Conservation (phyloP, 164 flowering plant genomes). For the Aristolochia fimbriata region DNA sequence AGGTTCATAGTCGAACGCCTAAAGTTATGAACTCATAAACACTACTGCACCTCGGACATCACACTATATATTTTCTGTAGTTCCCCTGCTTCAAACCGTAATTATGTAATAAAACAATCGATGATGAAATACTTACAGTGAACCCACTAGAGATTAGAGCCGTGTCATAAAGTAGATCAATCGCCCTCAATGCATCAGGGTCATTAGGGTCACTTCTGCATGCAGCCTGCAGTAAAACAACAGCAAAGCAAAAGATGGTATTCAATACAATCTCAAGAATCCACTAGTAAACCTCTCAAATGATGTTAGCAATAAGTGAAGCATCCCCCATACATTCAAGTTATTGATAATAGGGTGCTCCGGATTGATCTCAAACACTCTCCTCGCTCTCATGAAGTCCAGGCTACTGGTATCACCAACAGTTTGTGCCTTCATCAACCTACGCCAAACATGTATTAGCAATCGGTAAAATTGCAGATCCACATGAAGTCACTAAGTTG, state of each 20-base stretch:
- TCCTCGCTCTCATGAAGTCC: conserved; percentile 16
- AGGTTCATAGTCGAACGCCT: too few species aligned
- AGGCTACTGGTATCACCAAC: conserved; percentile 14
- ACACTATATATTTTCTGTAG: too few species aligned
- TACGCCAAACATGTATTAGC: neutral
- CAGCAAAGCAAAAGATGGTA: conserved; percentile 19
- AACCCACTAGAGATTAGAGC: conserved; percentile 15
- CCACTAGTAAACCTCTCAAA: neutral
- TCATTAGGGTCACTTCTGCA: conserved; percentile 5
- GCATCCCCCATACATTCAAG: conserved; percentile 10
- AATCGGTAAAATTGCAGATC: neutral
- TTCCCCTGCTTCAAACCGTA: too few species aligned
- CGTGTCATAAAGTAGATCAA: conserved; percentile 15
- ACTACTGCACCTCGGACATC: too few species aligned
- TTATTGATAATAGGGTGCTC: conserved; percentile 13
- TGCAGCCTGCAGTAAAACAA: conserved; percentile 25
- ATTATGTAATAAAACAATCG: too few species aligned
- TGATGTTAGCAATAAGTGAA: neutral
- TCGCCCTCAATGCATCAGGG: conserved; percentile 14
- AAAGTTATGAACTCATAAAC: too few species aligned
- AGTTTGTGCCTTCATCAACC: conserved; percentile 21
- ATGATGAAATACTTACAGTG: conserved; percentile 11
- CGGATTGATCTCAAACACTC: conserved; percentile 18
- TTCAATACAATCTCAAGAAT: neutral
- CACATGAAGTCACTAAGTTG: too few species aligned